Conservation (phyloP, 768 basidiomycete genomes). For the Boletales sp. region DNA sequence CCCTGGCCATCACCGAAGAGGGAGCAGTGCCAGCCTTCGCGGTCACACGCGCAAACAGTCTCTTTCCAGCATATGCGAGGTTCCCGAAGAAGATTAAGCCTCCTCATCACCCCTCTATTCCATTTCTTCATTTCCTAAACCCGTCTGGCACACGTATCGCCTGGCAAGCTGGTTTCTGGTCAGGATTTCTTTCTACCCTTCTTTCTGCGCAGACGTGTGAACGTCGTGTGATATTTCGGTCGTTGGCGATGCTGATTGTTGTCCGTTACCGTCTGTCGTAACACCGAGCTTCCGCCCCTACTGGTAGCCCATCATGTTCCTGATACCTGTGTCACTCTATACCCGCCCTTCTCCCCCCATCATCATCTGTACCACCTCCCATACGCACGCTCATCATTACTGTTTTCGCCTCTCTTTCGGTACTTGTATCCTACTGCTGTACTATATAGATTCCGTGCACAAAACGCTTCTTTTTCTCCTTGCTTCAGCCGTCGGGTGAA, state of each 20-base stretch:
- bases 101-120: not conserved
- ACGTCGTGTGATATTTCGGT: conserved; percentile 9
- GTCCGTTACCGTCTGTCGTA: conserved; percentile 17
- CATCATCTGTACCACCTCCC: conserved; percentile 25
- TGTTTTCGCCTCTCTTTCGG: conserved; percentile 8
- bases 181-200: conserved; percentile 6
- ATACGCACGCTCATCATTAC: conserved; percentile 19
- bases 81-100: conserved; percentile 30
- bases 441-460: conserved; percentile 6
- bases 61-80: conserved; percentile 30
- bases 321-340: conserved; percentile 32
- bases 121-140: not conserved
- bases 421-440: conserved; percentile 22
- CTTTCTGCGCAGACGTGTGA: conserved; percentile 9
- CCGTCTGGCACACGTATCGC: conserved; percentile 6
- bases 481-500: no score
- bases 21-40: conserved; percentile 30
- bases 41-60: conserved; percentile 30
- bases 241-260: conserved; percentile 23
- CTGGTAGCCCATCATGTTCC: conserved; percentile 16
- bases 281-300: conserved; percentile 10
- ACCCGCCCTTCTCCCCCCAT: conserved; percentile 23
- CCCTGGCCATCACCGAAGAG: conserved; percentile 26
- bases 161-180: conserved; percentile 20
- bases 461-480: no score